Conservation (phyloP, 75 land plant genomes). For the Pinus tabuliformis region DNA sequence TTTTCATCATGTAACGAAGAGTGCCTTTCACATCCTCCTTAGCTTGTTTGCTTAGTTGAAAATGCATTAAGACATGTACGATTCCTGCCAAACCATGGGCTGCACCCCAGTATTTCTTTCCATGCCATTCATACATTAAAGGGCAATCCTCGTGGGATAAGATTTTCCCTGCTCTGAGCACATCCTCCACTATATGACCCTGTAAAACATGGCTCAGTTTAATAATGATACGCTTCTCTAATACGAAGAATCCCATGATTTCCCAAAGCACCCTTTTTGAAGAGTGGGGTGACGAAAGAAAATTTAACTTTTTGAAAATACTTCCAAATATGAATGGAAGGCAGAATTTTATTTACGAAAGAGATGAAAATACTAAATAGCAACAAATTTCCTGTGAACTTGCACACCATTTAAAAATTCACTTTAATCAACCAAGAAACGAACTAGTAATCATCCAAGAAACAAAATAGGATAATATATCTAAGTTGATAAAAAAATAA, state of each 20-base stretch:
- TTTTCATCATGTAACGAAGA: slow-evolving; percentile 76
- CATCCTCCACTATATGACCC: slow-evolving; percentile 59
- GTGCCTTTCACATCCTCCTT: slow-evolving; percentile 67
- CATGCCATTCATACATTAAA: slow-evolving; percentile 95
- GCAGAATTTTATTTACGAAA: too few species aligned
- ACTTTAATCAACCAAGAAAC: too few species aligned
- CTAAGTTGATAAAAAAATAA: too few species aligned
- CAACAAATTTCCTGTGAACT: too few species aligned
- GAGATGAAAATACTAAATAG: too few species aligned
- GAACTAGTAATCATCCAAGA: too few species aligned
- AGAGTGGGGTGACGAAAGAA: background rate
- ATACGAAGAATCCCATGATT: background rate
- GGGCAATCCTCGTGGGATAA: slow-evolving; percentile 62
- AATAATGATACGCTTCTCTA: background rate
- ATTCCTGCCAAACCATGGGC: slow-evolving; percentile 98
- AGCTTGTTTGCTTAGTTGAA: slow-evolving; percentile 58
- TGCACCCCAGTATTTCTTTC: slow-evolving; percentile 94
- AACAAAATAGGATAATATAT: too few species aligned
- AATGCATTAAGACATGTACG: slow-evolving; percentile 81
- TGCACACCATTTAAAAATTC: too few species aligned
- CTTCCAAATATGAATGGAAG: too few species aligned
- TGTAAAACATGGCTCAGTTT: slow-evolving; percentile 13
- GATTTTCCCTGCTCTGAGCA: slow-evolving; percentile 56
- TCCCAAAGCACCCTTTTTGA: background rate
- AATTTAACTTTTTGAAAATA: too few species aligned